Base-by-base conservation (phyloP, 345 rosid genomes). In the Lenwebbia sp. region DNA sequence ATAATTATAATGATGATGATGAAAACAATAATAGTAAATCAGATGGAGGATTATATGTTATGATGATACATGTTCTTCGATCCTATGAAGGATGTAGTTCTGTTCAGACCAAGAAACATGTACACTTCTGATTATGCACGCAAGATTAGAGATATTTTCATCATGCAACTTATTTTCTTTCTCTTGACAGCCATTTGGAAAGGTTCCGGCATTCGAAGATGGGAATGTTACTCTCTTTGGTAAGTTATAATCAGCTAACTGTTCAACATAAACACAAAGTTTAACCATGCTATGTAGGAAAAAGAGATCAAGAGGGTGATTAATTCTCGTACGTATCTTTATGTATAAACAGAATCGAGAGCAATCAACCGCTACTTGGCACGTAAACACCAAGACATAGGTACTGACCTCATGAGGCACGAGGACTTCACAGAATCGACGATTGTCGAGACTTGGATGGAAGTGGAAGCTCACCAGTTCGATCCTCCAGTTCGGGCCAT, bases 381-480 rank as follows among this genome's bases (percentile, higher is more conserved):
- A 28, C 83, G 85, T 55, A 91, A 90, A 57, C 86, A 87, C 78
- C 86, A 62, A 47, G 89, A 87, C 23, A 85, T 40, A 10, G 90
- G 96, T 4, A 83, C 86, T 7, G 89, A 89, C 57, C 88, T 89
- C 37, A 86, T 86, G 54, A 78, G 86, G 22, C 78, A 86, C 4
- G 83, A 85, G n/a, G n/a, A n/a, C 82, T 82, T 87, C 85, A 82
- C 26, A 54, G 91, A 88, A 75, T 89, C 40, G 2, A 54, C 70
- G 60, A 54, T 58, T 82, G 86, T 85, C 47, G 92, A 88, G 33
- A 82, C 87, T 84, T 94, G 95, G 96, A 85, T 91, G 84, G 86
- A 92, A 58, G 93, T 90, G 4, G 94, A 92, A 83, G 88, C 90
- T 41, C 93, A 91, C 86, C 93, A 89, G 52, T 94, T 87, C 57